Conservation (phyloP, 495 filamentous ascomycete genomes). For the Saxophila tyrrhenica region DNA sequence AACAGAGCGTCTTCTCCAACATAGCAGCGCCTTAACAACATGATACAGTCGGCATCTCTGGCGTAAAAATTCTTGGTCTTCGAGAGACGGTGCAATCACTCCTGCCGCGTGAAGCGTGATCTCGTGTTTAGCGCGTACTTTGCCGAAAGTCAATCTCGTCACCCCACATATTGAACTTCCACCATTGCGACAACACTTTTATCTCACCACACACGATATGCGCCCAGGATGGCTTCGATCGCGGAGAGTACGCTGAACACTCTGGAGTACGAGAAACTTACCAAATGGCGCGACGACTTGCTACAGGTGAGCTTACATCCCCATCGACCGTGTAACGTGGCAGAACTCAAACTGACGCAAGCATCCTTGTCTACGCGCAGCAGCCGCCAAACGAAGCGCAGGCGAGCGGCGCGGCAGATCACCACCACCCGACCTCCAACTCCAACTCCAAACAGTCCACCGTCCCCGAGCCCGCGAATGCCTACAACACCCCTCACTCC, state of each 20-base stretch:
- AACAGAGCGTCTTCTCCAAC: too few relatives aligned
- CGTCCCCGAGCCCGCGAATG: conserved; percentile 7
- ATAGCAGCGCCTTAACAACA: too few relatives aligned
- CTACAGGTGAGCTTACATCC: conserved; percentile 4
- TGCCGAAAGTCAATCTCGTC: too few relatives aligned
- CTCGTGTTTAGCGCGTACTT: too few relatives aligned
- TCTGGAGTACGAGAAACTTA: conserved; percentile 2
- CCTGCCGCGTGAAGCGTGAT: too few relatives aligned
- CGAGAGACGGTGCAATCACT: too few relatives aligned
- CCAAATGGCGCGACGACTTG: conserved; percentile 6
- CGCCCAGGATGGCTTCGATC: conserved; percentile 12
- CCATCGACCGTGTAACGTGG: not conserved
- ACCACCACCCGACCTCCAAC: not conserved
- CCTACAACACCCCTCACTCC: not conserved
- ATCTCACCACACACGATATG: not conserved
- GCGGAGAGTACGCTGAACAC: conserved; percentile 17
- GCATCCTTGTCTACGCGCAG: conserved; percentile 9
- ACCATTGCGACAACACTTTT: not conserved
- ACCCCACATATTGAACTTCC: not conserved
- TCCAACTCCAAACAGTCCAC: not conserved
- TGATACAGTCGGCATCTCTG: too few relatives aligned
- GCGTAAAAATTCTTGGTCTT: too few relatives aligned
- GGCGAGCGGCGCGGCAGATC: not conserved
- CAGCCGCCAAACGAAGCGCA: not conserved
- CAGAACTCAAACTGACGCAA: conserved; percentile 8